A percentile compares a stretch with the other conserved stretches of the same genome.
Conservation (phyloP, 2,329 filamentous ascomycete genomes). For the Pleurostoma richardsiae region DNA sequence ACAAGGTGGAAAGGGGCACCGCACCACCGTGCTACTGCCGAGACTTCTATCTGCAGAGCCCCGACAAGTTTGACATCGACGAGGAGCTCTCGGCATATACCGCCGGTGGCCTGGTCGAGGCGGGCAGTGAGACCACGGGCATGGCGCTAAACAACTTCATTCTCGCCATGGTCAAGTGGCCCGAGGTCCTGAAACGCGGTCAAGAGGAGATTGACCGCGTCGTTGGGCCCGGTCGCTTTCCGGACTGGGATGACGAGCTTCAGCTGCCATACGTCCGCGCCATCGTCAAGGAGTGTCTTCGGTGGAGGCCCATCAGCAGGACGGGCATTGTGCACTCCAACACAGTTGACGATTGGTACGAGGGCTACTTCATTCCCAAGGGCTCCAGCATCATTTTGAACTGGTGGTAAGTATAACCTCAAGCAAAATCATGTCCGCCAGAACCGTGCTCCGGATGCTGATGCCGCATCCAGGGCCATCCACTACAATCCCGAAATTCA, state of each 20-base stretch:
- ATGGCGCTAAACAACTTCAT: not conserved
- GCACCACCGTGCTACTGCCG: constrained; percentile 22
- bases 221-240: not conserved
- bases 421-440: too few species aligned
- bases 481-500: not conserved
- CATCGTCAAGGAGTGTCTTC: not conserved
- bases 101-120: not conserved
- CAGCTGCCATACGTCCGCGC: not conserved
- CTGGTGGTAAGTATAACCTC: not conserved
- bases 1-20: constrained; percentile 14
- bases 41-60: constrained; percentile 20
- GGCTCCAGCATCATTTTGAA: not conserved
- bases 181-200: not conserved
- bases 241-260: not conserved
- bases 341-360: not conserved
- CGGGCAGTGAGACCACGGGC: not conserved
- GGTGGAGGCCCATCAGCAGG: not conserved
- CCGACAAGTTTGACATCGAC: constrained; percentile 15
- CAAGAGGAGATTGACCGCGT: not conserved
- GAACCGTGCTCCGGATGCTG: not conserved
- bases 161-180: not conserved
- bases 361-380: not conserved
- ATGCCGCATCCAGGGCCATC: not conserved
- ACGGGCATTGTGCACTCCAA: not conserved
- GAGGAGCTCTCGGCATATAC: constrained; percentile 17